phyloP scores from a whole-genome alignment of 192 early-diverging fungal genomes.

The Backusella sp. region DNA sequence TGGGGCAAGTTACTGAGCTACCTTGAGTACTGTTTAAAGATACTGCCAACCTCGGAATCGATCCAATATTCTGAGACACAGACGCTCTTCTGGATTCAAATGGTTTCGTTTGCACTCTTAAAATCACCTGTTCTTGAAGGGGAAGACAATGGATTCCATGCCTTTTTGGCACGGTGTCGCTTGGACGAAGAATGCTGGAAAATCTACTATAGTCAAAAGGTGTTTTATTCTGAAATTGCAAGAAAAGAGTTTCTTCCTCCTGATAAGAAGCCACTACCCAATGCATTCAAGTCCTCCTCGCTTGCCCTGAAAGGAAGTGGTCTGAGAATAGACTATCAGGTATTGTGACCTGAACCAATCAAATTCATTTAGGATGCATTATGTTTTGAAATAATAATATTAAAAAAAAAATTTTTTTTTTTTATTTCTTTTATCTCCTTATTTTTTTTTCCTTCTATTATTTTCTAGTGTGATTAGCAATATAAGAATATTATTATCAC shows the following conservation, averaged over 20 bases:
- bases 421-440: not conserved
- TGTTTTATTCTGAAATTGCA: conserved; percentile 21
- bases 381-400: conserved; percentile 1
- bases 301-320: conserved; percentile 32
- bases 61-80: conserved; percentile 37
- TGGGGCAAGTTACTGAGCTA: not conserved
- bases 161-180: conserved; percentile 21
- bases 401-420: conserved; percentile 14
- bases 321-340: conserved; percentile 35
- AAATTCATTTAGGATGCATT: conserved; percentile 8
- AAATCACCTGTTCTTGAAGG: conserved; percentile 30
- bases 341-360: conserved; percentile 14
- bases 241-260: conserved; percentile 28
- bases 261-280: conserved; percentile 34
- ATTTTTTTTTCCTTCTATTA: not conserved
- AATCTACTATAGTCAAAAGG: conserved; percentile 27
- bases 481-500: not conserved
- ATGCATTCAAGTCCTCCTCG: conserved; percentile 36
- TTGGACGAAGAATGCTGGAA: conserved; percentile 32
- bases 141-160: conserved; percentile 24
- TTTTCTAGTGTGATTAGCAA: not conserved
- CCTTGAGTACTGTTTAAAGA: not conserved
- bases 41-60: conserved; percentile 11
- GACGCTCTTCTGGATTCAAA: conserved; percentile 37
- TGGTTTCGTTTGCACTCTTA: conserved; percentile 30